Evolutionary conservation across 345 rosid genomes (phyloP).

Genomic region (Jatropha curcas): DNA sequence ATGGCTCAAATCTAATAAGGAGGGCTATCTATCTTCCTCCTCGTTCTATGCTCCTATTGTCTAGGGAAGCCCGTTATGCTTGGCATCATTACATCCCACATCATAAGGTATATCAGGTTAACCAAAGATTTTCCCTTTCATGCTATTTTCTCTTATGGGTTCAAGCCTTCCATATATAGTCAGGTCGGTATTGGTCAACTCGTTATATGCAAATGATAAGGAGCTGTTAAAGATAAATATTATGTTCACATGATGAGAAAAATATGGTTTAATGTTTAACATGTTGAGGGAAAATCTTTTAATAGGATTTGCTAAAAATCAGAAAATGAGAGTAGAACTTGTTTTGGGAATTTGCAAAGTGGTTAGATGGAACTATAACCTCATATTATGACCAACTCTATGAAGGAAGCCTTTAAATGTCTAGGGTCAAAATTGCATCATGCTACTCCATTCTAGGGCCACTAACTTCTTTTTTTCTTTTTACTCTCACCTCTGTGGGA

Average conservation of each 20-base stretch:
- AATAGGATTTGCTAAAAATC: not conserved
- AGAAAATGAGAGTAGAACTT: not conserved
- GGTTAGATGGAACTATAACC: too few species aligned
- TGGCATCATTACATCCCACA: slow-evolving; percentile 98
- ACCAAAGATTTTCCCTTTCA: not conserved
- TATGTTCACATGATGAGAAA: not conserved
- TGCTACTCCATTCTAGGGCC: not conserved
- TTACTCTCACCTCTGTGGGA: not conserved
- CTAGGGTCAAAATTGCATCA: not conserved
- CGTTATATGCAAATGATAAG: not conserved
- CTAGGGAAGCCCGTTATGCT: slow-evolving; percentile 94
- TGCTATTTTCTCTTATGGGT: not conserved
- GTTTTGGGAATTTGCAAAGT: not conserved
- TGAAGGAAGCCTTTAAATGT: not conserved
- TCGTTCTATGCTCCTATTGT: slow-evolving; percentile 83
- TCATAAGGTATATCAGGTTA: slow-evolving; percentile 60
- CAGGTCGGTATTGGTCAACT: not conserved
- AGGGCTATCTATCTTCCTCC: slow-evolving; percentile 83
- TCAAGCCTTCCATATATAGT: not conserved
- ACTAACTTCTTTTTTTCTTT: not conserved
- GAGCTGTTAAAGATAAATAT: not conserved
- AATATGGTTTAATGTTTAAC: not conserved
- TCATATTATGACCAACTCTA: too few species aligned
- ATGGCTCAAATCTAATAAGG: slow-evolving; percentile 40
- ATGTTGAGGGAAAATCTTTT: not conserved